Conservation (phyloP, 257 asterid genomes). For the Gentiana macrophylla region DNA sequence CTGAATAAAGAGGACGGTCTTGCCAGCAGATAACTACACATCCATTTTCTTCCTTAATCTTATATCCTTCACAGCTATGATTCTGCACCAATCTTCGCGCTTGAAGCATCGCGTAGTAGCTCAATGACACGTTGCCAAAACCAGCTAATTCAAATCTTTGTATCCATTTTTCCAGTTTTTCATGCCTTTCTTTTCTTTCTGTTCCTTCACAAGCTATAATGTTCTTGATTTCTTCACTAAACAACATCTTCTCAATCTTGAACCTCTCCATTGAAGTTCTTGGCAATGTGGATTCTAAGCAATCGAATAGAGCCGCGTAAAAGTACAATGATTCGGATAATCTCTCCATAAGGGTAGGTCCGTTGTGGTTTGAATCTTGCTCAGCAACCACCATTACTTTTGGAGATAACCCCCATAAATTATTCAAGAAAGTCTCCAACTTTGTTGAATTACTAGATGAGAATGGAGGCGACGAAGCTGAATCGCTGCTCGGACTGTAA, state of each 20-base stretch:
- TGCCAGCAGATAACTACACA: slow-evolving; percentile 87
- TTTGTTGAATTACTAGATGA: slow-evolving; percentile 25
- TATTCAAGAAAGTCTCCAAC: slow-evolving; percentile 49
- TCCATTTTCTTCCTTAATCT: slow-evolving; percentile 77
- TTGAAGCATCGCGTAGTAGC: slow-evolving; percentile 85
- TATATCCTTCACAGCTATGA: slow-evolving; percentile 71
- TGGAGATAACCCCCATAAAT: slow-evolving; percentile 71
- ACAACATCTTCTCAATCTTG: slow-evolving; percentile 61
- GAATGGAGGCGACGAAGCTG: slow-evolving; percentile 59
- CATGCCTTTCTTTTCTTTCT: slow-evolving; percentile 81
- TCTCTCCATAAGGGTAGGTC: slow-evolving; percentile 73
- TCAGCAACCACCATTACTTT: slow-evolving; percentile 82
- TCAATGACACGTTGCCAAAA: slow-evolving; percentile 52
- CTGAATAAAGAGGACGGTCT: slow-evolving; percentile 74
- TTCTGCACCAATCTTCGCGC: slow-evolving; percentile 71
- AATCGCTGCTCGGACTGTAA: slow-evolving; percentile 48
- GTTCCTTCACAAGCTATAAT: slow-evolving; percentile 76
- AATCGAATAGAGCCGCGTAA: slow-evolving; percentile 82
- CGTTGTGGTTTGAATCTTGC: slow-evolving; percentile 82
- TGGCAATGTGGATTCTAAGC: slow-evolving; percentile 70
- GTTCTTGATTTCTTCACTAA: slow-evolving; percentile 85
- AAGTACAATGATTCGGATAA: slow-evolving; percentile 66
- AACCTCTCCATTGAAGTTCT: slow-evolving; percentile 63
- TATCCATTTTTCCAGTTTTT: slow-evolving; percentile 78
- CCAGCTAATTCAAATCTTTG: slow-evolving; percentile 60